Conservation (phyloP, 768 basidiomycete species). For the Boletus bicolor region DNA sequence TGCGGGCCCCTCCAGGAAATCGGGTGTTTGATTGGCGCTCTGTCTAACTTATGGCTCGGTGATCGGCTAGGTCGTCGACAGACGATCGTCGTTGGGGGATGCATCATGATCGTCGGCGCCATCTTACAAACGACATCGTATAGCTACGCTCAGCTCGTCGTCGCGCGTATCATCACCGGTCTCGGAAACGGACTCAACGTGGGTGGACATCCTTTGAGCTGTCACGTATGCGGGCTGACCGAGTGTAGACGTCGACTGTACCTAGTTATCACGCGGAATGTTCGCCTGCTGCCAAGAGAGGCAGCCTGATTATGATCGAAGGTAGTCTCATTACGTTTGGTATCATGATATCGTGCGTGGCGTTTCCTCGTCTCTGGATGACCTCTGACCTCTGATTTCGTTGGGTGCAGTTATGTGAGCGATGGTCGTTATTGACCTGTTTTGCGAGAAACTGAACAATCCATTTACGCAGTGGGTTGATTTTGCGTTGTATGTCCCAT, state of each 20-base stretch:
- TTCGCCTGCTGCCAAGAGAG: conserved; percentile 55
- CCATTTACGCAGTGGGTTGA: conserved; percentile 50
- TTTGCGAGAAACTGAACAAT: conserved; percentile 1
- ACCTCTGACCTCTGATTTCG: conserved; percentile 5
- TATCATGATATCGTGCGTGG: conserved; percentile 56
- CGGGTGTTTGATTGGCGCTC: conserved; percentile 60
- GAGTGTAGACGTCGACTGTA: conserved; percentile 56
- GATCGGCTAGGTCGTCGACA: conserved; percentile 57
- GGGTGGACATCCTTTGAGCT: conserved; percentile 6
- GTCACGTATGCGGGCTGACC: background rate
- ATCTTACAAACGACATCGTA: conserved; percentile 57
- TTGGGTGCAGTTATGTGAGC: conserved; percentile 22
- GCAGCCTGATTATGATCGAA: conserved; percentile 63
- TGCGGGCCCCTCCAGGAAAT: conserved; percentile 43
- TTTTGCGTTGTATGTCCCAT: conserved; percentile 48
- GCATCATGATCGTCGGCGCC: conserved; percentile 61
- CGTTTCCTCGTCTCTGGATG: background rate
- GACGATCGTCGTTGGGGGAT: conserved; percentile 55
- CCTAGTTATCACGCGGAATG: conserved; percentile 67
- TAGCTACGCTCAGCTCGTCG: conserved; percentile 58
- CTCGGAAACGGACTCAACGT: conserved; percentile 66
- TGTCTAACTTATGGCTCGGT: conserved; percentile 60
- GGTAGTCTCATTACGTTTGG: conserved; percentile 63
- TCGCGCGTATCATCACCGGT: conserved; percentile 58
- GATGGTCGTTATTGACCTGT: background rate